A percentile compares a stretch with the other conserved stretches of the same genome.
These are phyloP conservation scores for Pisolithus thermaeus DNA, from an alignment of 1,284 basidiomycete genomes.

Conservation along the genomic window DNA sequence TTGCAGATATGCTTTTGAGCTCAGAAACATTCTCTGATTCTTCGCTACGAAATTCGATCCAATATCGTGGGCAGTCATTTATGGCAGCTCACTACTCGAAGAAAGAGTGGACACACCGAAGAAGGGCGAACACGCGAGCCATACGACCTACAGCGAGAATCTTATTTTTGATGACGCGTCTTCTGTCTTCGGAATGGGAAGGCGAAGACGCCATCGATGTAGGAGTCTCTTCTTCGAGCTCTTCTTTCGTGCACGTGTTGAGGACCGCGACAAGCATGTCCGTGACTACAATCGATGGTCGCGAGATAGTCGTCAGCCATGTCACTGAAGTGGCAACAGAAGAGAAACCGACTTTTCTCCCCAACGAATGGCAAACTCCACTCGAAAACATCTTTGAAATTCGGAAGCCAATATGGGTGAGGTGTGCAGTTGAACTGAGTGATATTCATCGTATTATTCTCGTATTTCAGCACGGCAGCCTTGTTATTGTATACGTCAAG, in stretches of 20 bases:
- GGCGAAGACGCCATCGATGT: conserved; percentile 30
- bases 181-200: conserved; percentile 42
- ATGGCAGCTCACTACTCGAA: background rate
- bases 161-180: conserved; percentile 89
- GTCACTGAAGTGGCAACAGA: background rate
- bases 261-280: conserved; percentile 92
- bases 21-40: conserved; percentile 95
- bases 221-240: conserved; percentile 67
- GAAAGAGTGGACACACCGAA: conserved; percentile 55
- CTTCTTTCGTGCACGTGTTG: conserved; percentile 88
- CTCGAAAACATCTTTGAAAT: conserved; percentile 89
- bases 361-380: conserved; percentile 85
- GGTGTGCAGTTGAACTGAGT: conserved; percentile 90
- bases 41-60: conserved; percentile 44
- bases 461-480: conserved; percentile 89
- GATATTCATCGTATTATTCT: conserved; percentile 91
- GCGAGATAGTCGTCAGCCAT: background rate
- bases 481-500: conserved; percentile 96
- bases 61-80: background rate
- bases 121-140: conserved; percentile 87
- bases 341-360: conserved; percentile 72
- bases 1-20: conserved; percentile 83
- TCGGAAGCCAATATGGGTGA: conserved; percentile 88
- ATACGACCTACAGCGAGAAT: conserved; percentile 82
- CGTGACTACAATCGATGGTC: conserved; percentile 48